Evolutionary conservation across 768 basidiomycete species (phyloP).

Genomic region (Suillus luteus): DNA sequence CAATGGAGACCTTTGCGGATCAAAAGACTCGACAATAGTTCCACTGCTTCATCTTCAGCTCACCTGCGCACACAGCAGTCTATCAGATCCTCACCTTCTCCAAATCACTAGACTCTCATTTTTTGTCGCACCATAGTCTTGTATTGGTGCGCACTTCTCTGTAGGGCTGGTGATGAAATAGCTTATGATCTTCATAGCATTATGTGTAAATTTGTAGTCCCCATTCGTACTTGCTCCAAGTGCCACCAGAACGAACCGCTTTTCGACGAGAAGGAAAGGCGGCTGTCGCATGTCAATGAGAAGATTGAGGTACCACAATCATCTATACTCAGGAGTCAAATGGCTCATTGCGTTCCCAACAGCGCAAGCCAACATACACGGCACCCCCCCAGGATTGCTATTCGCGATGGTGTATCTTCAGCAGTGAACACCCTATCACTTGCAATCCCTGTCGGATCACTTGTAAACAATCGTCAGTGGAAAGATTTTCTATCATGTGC

Average conservation of each 20-base stretch:
- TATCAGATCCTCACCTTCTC: not conserved
- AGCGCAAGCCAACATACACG: conserved; percentile 28
- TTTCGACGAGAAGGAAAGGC: conserved; percentile 21
- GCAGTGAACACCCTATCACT: conserved; percentile 29
- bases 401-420: conserved; percentile 32
- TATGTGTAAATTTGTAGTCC: conserved; percentile 34
- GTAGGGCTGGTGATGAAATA: not conserved
- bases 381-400: conserved; percentile 34
- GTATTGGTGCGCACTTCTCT: not conserved
- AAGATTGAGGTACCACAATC: conserved; percentile 22
- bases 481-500: not conserved
- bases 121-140: not conserved
- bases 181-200: conserved; percentile 1
- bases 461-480: not conserved
- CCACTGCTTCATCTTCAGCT: not conserved
- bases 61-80: too few relatives aligned
- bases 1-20: conserved; percentile 3
- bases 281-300: conserved; percentile 21
- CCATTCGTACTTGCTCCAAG: conserved; percentile 35
- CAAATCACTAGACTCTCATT: not conserved
- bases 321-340: not conserved
- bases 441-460: conserved; percentile 13
- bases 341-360: not conserved
- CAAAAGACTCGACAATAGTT: not conserved
- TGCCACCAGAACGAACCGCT: conserved; percentile 29